These are phyloP conservation scores for Verticillium zaregamsianum DNA, from an alignment of 2,329 filamentous ascomycete species.

Conservation along the genomic window DNA sequence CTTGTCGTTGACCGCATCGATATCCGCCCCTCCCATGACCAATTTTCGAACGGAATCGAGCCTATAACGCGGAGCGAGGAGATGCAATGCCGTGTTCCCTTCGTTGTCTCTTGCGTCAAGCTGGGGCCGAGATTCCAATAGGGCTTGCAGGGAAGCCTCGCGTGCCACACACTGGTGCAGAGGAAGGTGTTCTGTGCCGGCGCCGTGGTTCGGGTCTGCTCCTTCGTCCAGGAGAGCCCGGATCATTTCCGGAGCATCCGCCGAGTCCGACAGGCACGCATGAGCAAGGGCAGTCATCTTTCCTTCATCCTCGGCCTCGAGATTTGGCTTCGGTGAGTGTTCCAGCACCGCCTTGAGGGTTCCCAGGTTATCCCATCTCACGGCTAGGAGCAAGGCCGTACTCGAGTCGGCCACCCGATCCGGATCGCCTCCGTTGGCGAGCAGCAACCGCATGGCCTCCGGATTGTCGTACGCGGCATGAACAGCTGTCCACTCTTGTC, in stretches of 20 bases:
- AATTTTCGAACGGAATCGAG: slow-evolving; percentile 2
- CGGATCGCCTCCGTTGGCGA: slow-evolving; percentile 3
- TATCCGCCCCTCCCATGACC: slow-evolving; percentile 8
- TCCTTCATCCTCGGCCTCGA: slow-evolving; percentile 1
- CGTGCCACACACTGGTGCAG: background rate
- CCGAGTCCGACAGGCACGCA: slow-evolving; percentile 1
- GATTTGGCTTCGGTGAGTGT: slow-evolving; percentile 7
- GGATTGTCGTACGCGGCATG: slow-evolving; percentile 3
- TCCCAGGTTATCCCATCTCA: background rate
- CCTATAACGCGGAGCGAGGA: background rate
- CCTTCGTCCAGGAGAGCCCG: slow-evolving; percentile 11
- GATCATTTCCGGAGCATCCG: slow-evolving; percentile 2
- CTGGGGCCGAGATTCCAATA: slow-evolving; percentile 6
- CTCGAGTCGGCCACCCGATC: slow-evolving; percentile 1
- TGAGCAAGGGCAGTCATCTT: slow-evolving; percentile 10
- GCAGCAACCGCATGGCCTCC: background rate
- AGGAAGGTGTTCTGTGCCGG: background rate
- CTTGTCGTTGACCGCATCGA: slow-evolving; percentile 6
- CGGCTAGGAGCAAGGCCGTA: slow-evolving; percentile 8
- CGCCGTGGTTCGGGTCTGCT: slow-evolving; percentile 11
- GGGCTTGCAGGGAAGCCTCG: background rate
- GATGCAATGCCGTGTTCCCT: slow-evolving; percentile 6
- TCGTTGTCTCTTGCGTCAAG: slow-evolving; percentile 1
- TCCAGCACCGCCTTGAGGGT: slow-evolving; percentile 9
- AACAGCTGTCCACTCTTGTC: background rate